phyloP scores from a whole-genome alignment of 2,329 filamentous ascomycete genomes.

The Arthrocladium fulminans region DNA sequence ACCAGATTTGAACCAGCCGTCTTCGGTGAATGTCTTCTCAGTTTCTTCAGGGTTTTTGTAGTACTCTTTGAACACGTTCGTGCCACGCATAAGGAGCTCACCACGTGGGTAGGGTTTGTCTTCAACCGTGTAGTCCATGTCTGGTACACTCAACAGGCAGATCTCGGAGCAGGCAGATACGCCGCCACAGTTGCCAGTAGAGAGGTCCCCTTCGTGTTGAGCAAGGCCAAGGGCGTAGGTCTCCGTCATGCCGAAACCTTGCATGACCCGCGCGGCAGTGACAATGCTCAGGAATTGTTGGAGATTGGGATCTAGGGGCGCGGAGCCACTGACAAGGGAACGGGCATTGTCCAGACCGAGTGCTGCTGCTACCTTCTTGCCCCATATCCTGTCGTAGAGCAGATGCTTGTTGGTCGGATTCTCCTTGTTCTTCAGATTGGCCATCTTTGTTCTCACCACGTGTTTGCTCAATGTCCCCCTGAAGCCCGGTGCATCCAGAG shows the following conservation, averaged over 20 bases:
- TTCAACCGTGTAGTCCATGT: slow-evolving; percentile 82
- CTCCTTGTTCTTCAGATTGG: slow-evolving; percentile 47
- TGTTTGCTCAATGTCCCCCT: slow-evolving; percentile 73
- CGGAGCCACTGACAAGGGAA: slow-evolving; percentile 77
- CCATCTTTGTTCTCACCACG: slow-evolving; percentile 70
- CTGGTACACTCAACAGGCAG: slow-evolving; percentile 77
- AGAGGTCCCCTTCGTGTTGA: slow-evolving; percentile 63
- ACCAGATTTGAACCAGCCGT: slow-evolving; percentile 96
- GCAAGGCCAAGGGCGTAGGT: slow-evolving; percentile 69
- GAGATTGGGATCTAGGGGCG: slow-evolving; percentile 78
- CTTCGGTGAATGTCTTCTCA: slow-evolving; percentile 65
- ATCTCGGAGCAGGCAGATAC: slow-evolving; percentile 60
- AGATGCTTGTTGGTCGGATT: slow-evolving; percentile 57
- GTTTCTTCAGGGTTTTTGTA: slow-evolving; percentile 88
- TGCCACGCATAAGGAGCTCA: slow-evolving; percentile 75
- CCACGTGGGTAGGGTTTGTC: slow-evolving; percentile 87
- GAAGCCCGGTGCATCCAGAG: slow-evolving; percentile 68
- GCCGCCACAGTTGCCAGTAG: slow-evolving; percentile 71
- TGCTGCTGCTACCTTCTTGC: slow-evolving; percentile 73
- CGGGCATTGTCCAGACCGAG: slow-evolving; percentile 67
- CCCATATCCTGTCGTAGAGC: slow-evolving; percentile 65
- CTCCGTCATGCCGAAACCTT: slow-evolving; percentile 93
- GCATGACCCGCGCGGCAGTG: slow-evolving; percentile 67
- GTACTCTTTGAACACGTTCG: slow-evolving; percentile 76
- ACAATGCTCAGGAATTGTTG: slow-evolving; percentile 82